Base-by-base conservation (phyloP, 495 filamentous ascomycete genomes). In the Platismatia glauca region DNA sequence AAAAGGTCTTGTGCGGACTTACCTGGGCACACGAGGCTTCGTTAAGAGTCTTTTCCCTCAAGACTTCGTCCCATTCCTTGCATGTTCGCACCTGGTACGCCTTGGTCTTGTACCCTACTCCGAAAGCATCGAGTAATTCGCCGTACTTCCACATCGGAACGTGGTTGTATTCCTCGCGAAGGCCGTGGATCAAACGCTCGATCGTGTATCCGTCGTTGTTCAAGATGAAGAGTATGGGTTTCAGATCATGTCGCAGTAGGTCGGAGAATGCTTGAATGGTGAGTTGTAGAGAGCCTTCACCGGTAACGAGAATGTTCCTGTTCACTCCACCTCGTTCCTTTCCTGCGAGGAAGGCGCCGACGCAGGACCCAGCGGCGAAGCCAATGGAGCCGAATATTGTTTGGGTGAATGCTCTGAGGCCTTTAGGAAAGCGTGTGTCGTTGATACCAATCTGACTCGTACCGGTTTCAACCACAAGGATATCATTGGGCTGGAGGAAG, bases 391-490 rank as follows among this genome's bases (percentile, higher is more conserved):
- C 43, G n/a, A 46, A 46, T 1, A 46, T 46, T n/a, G 20, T 22
- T 22, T 46, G 43, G 7, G 43, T 46, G 43, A 46, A 46, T 46
- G 43, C 43, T 46, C 43, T 46, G 8, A 46, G 43, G 20, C 43
- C 43, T 46, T 46, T n/a, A 22, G 43, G 43, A 46, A 7, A 46
- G 43, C 43, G 43, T 7, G 8, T 11, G 0, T 46, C 43, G 43
- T 46, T 46, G 52, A 55, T 55, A 55, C 27, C 52, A 33, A 55
- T 22, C 34, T 55, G 52, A 35, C 52, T 55, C 15, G 52, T 55
- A 18, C 52, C 52, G 27, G 52, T 55, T 12, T 55, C 34, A 7
- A 55, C 8, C 13, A 55, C 52, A 55, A 55, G 20, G 8, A 35
- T 15, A 33, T 55, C 52, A 20, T 55, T 55, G 16, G 52, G 7